Evolutionary conservation across 1,139 yeast species (phyloP).

Genomic region (Candida neerlandica): DNA sequence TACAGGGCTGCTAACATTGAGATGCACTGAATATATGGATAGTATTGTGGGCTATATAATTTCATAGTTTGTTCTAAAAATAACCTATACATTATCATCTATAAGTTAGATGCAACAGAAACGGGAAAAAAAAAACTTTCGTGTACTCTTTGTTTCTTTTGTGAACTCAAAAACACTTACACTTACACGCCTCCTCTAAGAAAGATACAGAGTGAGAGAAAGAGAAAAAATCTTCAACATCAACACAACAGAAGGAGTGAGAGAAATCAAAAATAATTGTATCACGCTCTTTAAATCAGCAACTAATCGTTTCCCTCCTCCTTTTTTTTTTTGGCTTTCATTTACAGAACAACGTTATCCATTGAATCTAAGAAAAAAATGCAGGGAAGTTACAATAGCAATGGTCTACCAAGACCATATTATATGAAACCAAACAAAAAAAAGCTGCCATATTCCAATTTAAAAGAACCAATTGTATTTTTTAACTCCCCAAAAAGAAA

Average conservation of each 20-base stretch:
- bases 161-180: not conserved
- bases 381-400: constrained; percentile 50
- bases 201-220: too few relatives aligned
- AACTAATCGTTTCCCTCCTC: not conserved
- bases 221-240: constrained; percentile 3
- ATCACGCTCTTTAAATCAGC: not conserved
- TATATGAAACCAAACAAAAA: constrained; percentile 48
- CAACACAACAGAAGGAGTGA: not conserved
- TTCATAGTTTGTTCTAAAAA: too few relatives aligned
- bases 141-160: not conserved
- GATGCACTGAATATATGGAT: too few relatives aligned
- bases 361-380: constrained; percentile 21
- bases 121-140: not conserved
- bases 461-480: constrained; percentile 31
- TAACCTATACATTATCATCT: too few relatives aligned
- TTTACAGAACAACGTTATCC: too few relatives aligned
- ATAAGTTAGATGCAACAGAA: too few relatives aligned
- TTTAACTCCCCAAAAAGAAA: constrained; percentile 44
- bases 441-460: constrained; percentile 36
- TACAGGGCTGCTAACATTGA: too few relatives aligned
- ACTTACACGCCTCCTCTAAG: too few relatives aligned
- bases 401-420: constrained; percentile 52
- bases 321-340: not conserved
- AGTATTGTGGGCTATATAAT: too few relatives aligned
- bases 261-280: constrained; percentile 1